Percentiles rank a stretch among this genome's conserved stretches.
Conservation (phyloP, 2,329 filamentous ascomycete species). For the Anthostomella pinea region DNA sequence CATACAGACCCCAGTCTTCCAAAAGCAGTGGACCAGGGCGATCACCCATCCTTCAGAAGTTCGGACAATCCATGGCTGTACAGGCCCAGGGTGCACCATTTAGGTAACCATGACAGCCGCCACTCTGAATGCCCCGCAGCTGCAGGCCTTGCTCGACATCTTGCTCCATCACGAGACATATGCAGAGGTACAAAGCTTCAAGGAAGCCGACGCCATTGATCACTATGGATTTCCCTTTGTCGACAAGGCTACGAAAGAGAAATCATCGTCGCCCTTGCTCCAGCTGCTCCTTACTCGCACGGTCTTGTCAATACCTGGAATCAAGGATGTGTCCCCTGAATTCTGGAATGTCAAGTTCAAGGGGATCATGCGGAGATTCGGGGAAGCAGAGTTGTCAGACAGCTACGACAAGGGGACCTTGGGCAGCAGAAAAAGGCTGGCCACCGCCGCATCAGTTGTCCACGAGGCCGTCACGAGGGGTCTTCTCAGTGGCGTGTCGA, state of each 20-base stretch:
- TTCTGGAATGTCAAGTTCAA: conserved; percentile 66
- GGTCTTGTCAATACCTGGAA: conserved; percentile 62
- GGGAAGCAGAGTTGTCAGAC: conserved; percentile 69
- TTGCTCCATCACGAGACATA: conserved; percentile 60
- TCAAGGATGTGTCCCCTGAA: conserved; percentile 58
- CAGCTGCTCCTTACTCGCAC: conserved; percentile 66
- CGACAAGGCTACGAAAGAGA: conserved; percentile 19
- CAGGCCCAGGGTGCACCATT: too few relatives aligned
- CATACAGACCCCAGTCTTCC: too few relatives aligned
- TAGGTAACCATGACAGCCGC: conserved; percentile 7
- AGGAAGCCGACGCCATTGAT: conserved; percentile 59
- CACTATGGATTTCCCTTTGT: conserved; percentile 70
- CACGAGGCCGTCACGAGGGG: conserved; percentile 68
- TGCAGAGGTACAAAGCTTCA: conserved; percentile 70
- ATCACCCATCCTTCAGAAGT: too few relatives aligned
- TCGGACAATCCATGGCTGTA: too few relatives aligned
- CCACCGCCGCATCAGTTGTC: conserved; percentile 67
- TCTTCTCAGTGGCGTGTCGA: conserved; percentile 57
- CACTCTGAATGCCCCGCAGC: conserved; percentile 37
- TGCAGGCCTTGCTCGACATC: conserved; percentile 56
- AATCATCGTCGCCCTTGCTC: conserved; percentile 60
- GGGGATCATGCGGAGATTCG: conserved; percentile 59
- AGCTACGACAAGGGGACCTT: conserved; percentile 78
- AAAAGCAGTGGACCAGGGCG: too few relatives aligned
- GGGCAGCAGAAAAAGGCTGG: conserved; percentile 70